Evolutionary conservation across 1,284 basidiomycete genomes (phyloP), one percentile per base, ranked within the genome.

Genomic region (Anthracocystis walkeri): DNA sequence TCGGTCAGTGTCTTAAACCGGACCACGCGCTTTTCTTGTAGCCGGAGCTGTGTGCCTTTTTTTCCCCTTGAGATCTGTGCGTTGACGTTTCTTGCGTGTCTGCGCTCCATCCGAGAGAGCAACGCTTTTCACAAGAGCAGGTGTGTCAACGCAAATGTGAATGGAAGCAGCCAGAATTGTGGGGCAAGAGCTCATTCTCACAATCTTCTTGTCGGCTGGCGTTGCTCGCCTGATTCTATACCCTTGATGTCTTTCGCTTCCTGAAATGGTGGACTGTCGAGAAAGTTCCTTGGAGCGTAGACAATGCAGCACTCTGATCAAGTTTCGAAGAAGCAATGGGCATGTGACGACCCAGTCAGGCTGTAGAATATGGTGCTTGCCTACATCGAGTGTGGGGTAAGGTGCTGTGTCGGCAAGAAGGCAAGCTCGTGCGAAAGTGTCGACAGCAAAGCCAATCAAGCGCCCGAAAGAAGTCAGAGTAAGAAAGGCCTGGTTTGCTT

Each of bases 211-310:
- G 50, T 31, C 60, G 65, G 44, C 40, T 62, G 51, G 11, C 51
- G 55, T 63, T 62, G 65, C 65, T 68, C 65, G 65, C 55, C 49
- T 62, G 31, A 38, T 50, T 25, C 48, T 51, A 12, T 21, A 12
- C 14, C 45, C 25, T 46, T 27, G 29, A 20, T 18, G 2, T 23
- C 4, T 4, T 27, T 1, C 21, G 35, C 38, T 38, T 23, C 40
- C 11, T 38, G 12, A 3, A n/a, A 16, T 14, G 35, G 14, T 12
- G 12, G 35, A 38, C 35, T 38, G 3, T n/a, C n/a, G n/a, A n/a
- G n/a, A n/a, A n/a, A n/a, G n/a, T 14, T 12, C 1, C 12, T 38
- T 38, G 2, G 35, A 38, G 35, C 35, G 14, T 4, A 38, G 35
- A 38, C 35, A 4, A 29, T 5, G 29, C 4, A 29, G 29, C 29